Evolutionary conservation across 139 green algal genomes (phyloP), one percentile per base, ranked within the genome.

Genomic region (Spirogloea muscicola): DNA sequence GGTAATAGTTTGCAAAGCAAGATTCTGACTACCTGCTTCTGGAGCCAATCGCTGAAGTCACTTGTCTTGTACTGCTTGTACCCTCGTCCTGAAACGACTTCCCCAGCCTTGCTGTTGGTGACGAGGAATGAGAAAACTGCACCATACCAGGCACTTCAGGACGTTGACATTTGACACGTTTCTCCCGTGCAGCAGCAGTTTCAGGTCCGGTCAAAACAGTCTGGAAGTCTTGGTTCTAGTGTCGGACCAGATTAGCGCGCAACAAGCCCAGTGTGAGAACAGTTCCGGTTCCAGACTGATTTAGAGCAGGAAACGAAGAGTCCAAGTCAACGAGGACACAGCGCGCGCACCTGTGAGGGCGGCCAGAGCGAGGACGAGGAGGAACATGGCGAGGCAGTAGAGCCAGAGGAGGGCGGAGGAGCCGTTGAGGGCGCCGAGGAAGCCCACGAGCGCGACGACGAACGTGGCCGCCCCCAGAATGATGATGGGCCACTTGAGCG

Each of bases 71-170:
- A 77, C 1, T 77, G 31, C 39, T 29, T 61, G 13, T 76, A 36
- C 31, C 68, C 68, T 9, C 27, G n/a, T 36, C 38, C 62, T 27
- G 33, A 33, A 5, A 77, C 68, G 36, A 36, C 60, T 2, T 68
- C 58, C 25, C 21, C 40, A n/a, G 62, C 68, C 10, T 4, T 9
- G 2, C 46, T 29, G 62, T 77, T 77, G 1, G 68, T 77, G 21
- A 77, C 68, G 5, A 77, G 6, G n/a, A 77, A 77, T 29, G 68
- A 38, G 57, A 77, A 77, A 16, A 77, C 60, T 71, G 65, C 44
- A 34, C 25, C 57, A 18, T n/a, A n/a, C 25, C 31, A 16, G 48
- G 3, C n/a, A 21, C 5, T 21, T 27, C 1, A 29, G 49, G 49
- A 59, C 27, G 49, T 2, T 59, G 49, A 59, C 27, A n/a, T n/a